Base-by-base conservation (phyloP, 306 rosid species). In the Vigna unguiculata region DNA sequence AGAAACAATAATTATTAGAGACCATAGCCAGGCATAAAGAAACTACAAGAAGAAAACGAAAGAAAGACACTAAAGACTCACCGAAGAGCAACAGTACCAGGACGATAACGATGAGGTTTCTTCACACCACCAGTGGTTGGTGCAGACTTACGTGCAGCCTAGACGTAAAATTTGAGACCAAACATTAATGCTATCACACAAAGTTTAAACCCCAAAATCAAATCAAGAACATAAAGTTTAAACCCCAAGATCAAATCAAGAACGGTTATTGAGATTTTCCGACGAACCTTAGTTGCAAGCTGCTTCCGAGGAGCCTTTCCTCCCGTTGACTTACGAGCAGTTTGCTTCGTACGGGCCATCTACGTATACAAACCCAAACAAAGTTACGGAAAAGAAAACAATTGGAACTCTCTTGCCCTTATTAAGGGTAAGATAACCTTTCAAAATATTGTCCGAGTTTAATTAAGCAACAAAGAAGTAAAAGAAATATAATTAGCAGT, bases 321-420 rank as follows among this genome's bases (percentile, higher is more conserved):
- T 76, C 98, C 98, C 0, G 98, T 93, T 0, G 98, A 93, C 84
- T 93, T 93, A 3, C 98, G 98, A 54, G 98, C 98, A 46, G 98
- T 93, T 90, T 93, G 98, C 90, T 93, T 93, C 0, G 98, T 93
- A 91, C 98, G 98, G 45, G 98, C 98, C 98, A 93, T 93, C 97
- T 93, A 54, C 2, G 4, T 10, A 32, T 32, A 0, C 57, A 45
- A 7, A 4, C 2, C 0, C 7, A 24, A 21, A 5, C 3, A 5
- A 0, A 45, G 9, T 5, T 30, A n/a, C 54, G n/a, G 21, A 43
- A 41, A 2, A 41, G 43, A 40, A 40, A 3, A 43, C 48, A 43
- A 43, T 43, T 10, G 16, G 0, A 43, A 15, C 48, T 43, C 12
- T 43, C 4, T 12, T 40, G 45, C 3, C 12, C 45, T 11, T 12